These are phyloP conservation scores for Musa schizocarpa DNA, from an alignment of 176 grass and related monocot species.

Conservation along the genomic window DNA sequence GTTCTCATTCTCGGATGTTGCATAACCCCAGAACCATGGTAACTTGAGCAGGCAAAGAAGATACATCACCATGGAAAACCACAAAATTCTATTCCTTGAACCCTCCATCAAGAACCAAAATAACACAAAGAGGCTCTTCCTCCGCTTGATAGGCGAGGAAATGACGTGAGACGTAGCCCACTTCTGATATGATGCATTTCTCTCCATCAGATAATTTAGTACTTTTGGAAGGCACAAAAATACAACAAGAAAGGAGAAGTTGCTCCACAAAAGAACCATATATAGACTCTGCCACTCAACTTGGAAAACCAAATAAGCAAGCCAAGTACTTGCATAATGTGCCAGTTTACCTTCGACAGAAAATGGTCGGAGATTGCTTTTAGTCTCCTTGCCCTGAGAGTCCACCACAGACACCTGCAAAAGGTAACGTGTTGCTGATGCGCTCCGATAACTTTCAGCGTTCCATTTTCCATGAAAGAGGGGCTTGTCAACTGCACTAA, in stretches of 20 bases:
- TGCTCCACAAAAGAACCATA: constrained; percentile 53
- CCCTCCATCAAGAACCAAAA: constrained; percentile 63
- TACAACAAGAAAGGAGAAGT: constrained; percentile 39
- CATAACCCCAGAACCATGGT: constrained; percentile 81
- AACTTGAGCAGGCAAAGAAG: constrained; percentile 55
- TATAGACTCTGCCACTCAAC: constrained; percentile 72
- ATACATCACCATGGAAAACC: constrained; percentile 50
- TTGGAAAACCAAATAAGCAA: constrained; percentile 59
- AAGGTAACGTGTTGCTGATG: constrained; percentile 59
- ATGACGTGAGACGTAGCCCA: constrained; percentile 31
- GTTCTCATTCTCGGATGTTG: constrained; percentile 60
- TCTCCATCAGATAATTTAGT: constrained; percentile 33
- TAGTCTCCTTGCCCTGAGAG: constrained; percentile 40
- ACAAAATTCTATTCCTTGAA: constrained; percentile 47
- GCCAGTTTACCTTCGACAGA: constrained; percentile 53
- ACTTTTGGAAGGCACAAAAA: constrained; percentile 46
- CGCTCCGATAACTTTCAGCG: constrained; percentile 63
- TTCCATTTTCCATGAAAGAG: constrained; percentile 87
- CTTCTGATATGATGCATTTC: constrained; percentile 29
- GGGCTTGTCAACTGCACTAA: constrained; percentile 31
- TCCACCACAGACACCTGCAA: constrained; percentile 59
- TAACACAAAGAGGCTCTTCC: constrained; percentile 37
- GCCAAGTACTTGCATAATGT: constrained; percentile 26
- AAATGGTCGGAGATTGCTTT: constrained; percentile 52
- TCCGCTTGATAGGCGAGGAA: constrained; percentile 30